Percentiles rank a stretch among this genome's conserved stretches.
These are phyloP conservation scores for Penicillium pancosmium DNA, from an alignment of 495 filamentous ascomycete genomes.

Conservation along the genomic window DNA sequence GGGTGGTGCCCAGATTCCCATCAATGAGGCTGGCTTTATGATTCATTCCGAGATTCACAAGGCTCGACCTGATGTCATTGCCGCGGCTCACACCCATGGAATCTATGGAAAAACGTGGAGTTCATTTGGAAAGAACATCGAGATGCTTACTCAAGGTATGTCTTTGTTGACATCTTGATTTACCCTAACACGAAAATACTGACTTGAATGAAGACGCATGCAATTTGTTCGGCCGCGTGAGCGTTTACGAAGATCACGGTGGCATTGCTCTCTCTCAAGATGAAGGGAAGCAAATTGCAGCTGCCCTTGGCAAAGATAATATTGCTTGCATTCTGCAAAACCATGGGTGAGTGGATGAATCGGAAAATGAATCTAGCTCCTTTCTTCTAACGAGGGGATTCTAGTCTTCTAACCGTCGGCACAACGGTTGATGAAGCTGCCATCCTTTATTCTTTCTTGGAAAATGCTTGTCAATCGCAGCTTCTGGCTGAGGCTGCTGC, in stretches of 20 bases:
- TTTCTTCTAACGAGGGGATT: constrained; percentile 7
- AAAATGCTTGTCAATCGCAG: constrained; percentile 68
- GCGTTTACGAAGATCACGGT: constrained; percentile 56
- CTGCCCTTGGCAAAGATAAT: constrained; percentile 62
- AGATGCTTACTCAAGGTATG: constrained; percentile 54
- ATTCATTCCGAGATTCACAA: constrained; percentile 62
- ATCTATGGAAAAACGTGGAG: constrained; percentile 52
- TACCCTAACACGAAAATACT: neutral
- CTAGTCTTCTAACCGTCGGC: constrained; percentile 61
- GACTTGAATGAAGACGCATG: constrained; percentile 51
- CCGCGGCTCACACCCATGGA: constrained; percentile 53
- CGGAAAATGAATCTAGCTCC: neutral
- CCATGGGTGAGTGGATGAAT: constrained; percentile 50
- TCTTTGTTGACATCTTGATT: neutral
- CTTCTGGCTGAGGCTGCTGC: constrained; percentile 66
- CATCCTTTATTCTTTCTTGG: constrained; percentile 67
- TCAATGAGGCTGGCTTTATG: constrained; percentile 70
- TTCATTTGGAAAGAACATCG: constrained; percentile 48
- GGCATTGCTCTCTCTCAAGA: constrained; percentile 63
- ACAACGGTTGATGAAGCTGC: constrained; percentile 67
- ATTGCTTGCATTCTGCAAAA: constrained; percentile 68
- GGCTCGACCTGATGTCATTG: constrained; percentile 52
- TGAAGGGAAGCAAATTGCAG: constrained; percentile 61
- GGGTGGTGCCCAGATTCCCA: constrained; percentile 51
- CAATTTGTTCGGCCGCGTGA: constrained; percentile 56